phyloP scores from a whole-genome alignment of 345 rosid species.

The Kandelia obovata region DNA sequence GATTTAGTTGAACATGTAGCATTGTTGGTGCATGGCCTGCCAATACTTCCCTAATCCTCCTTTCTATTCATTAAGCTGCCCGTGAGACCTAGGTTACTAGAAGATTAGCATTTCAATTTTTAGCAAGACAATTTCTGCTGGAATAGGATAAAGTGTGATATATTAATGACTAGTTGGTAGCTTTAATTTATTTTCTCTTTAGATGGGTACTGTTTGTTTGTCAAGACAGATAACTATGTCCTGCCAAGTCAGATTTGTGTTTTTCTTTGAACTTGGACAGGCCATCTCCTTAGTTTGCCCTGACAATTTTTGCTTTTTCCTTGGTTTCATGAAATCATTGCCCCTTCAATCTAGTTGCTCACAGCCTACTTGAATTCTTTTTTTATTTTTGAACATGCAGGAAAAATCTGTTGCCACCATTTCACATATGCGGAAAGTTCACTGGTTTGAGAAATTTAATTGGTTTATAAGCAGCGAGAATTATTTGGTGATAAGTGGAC shows the following conservation, averaged over 20 bases:
- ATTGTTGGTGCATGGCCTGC: slow-evolving; percentile 1
- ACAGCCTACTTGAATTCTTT: too few species aligned
- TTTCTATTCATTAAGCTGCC: not conserved
- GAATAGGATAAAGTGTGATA: not conserved
- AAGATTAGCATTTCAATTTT: not conserved
- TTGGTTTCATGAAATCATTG: too few species aligned
- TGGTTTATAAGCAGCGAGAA: slow-evolving; percentile 99
- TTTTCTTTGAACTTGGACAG: too few species aligned
- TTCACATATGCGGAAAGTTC: slow-evolving; percentile 92
- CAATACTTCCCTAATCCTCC: slow-evolving; percentile 1
- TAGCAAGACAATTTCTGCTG: not conserved
- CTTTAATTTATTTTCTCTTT: not conserved
- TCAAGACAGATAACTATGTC: too few species aligned
- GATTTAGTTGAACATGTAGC: slow-evolving; percentile 12
- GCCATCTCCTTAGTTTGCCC: too few species aligned
- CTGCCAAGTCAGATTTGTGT: too few species aligned
- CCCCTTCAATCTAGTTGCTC: too few species aligned
- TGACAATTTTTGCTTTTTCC: too few species aligned
- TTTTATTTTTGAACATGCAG: slow-evolving; percentile 30
- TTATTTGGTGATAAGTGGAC: slow-evolving; percentile 88
- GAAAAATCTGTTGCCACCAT: slow-evolving; percentile 85
- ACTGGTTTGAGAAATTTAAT: slow-evolving; percentile 98
- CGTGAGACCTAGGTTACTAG: not conserved
- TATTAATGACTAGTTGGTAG: slow-evolving; percentile 1
- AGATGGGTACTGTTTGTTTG: too few species aligned